phyloP scores from a whole-genome alignment of 768 basidiomycete genomes.

The Chiua virens region DNA sequence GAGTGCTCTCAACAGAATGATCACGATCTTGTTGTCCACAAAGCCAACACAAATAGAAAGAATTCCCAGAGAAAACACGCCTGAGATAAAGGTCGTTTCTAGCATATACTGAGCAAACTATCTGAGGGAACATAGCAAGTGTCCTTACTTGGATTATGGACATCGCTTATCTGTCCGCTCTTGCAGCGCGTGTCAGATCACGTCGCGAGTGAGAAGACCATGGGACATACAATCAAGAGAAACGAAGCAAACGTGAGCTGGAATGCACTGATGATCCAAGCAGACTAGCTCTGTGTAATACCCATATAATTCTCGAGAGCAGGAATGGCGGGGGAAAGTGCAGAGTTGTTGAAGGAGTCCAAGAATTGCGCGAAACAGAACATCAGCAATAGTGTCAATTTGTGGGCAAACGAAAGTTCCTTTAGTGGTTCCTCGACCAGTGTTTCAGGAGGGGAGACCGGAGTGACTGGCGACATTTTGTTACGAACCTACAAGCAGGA shows the following conservation, averaged over 20 bases:
- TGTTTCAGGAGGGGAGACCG: too few species aligned
- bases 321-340: conserved; percentile 40
- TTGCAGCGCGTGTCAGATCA: conserved; percentile 7
- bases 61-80: conserved; percentile 41
- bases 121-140: conserved; percentile 20
- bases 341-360: conserved; percentile 43
- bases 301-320: conserved; percentile 22
- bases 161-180: conserved; percentile 24
- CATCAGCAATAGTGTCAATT: conserved; percentile 31
- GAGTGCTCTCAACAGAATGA: conserved; percentile 52
- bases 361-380: conserved; percentile 44
- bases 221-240: conserved; percentile 17
- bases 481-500: too few species aligned
- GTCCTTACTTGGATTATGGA: conserved; percentile 32
- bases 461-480: too few species aligned
- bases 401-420: conserved; percentile 22
- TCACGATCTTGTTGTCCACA: conserved; percentile 40
- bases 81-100: conserved; percentile 44
- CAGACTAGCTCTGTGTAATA: conserved; percentile 29
- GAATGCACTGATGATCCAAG: conserved; percentile 45
- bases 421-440: too few species aligned
- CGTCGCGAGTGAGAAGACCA: neutral
- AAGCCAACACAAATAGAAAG: conserved; percentile 48
- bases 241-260: conserved; percentile 49
- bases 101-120: conserved; percentile 30